Conservation (phyloP, 768 basidiomycete species). For the Naematelia encephala region DNA sequence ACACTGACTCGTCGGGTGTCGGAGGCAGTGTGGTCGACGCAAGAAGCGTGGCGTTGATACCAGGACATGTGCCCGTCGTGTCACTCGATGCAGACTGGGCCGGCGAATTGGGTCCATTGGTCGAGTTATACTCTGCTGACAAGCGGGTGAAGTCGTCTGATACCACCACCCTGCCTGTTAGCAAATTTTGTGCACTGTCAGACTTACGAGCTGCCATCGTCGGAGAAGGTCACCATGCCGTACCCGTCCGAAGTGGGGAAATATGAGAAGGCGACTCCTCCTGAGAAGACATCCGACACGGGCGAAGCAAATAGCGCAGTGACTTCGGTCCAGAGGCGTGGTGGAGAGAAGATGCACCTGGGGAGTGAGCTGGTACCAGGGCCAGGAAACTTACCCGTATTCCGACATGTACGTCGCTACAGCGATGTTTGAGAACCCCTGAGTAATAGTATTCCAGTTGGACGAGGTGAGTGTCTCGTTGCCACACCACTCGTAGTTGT, state of each 20-base stretch:
- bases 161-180: slow-evolving; percentile 59
- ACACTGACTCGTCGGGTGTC: slow-evolving; percentile 77
- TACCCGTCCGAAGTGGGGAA: slow-evolving; percentile 81
- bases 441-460: slow-evolving; percentile 52
- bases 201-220: slow-evolving; percentile 21
- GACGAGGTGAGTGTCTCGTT: slow-evolving; percentile 61
- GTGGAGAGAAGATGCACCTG: slow-evolving; percentile 58
- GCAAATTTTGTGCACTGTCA: neutral
- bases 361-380: neutral
- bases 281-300: slow-evolving; percentile 79
- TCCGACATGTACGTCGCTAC: slow-evolving; percentile 87
- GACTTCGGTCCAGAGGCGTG: slow-evolving; percentile 78
- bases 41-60: slow-evolving; percentile 59
- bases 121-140: slow-evolving; percentile 62
- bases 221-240: slow-evolving; percentile 77
- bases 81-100: slow-evolving; percentile 56
- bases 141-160: slow-evolving; percentile 68
- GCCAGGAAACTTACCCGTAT: slow-evolving; percentile 58
- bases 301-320: slow-evolving; percentile 66
- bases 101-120: slow-evolving; percentile 61
- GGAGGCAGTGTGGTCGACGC: slow-evolving; percentile 71
- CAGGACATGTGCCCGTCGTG: slow-evolving; percentile 62
- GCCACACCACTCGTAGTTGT: slow-evolving; percentile 76
- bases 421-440: slow-evolving; percentile 57
- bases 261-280: slow-evolving; percentile 76